phyloP scores from a whole-genome alignment of 129 eudicot species.

The Artemisia argyi region DNA sequence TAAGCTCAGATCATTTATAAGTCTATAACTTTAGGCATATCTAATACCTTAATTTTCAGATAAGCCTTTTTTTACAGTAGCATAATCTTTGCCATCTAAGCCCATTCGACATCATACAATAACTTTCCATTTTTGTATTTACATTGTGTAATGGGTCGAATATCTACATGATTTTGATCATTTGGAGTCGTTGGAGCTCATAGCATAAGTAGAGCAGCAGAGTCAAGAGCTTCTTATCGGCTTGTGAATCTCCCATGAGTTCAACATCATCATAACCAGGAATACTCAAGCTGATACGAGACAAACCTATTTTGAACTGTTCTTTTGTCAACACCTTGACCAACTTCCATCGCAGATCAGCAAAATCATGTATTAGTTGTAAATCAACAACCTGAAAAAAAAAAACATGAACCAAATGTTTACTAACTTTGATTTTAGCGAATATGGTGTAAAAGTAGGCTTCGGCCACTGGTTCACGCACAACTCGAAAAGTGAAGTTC shows the following conservation, averaged over 20 bases:
- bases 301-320: constrained; percentile 50
- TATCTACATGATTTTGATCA: constrained; percentile 39
- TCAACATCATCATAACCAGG: constrained; percentile 60
- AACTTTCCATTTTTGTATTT: background rate
- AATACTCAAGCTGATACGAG: constrained; percentile 58
- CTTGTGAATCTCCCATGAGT: constrained; percentile 55
- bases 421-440: constrained; percentile 64
- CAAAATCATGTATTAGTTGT: background rate
- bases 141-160: background rate
- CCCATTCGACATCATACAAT: background rate
- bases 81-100: no score
- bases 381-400: no score
- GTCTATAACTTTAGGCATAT: no score
- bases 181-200: constrained; percentile 56
- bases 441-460: constrained; percentile 59
- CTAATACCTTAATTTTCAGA: no score
- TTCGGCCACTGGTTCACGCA: constrained; percentile 92
- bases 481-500: constrained; percentile 59
- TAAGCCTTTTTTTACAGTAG: no score
- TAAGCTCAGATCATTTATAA: no score
- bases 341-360: constrained; percentile 59
- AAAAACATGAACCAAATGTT: no score
- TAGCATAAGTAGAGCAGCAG: constrained; percentile 78
- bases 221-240: constrained; percentile 85
- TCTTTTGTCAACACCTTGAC: constrained; percentile 54